Evolutionary conservation across 305 asterid genomes (phyloP).

Genomic region (Fraxinus albicans): DNA sequence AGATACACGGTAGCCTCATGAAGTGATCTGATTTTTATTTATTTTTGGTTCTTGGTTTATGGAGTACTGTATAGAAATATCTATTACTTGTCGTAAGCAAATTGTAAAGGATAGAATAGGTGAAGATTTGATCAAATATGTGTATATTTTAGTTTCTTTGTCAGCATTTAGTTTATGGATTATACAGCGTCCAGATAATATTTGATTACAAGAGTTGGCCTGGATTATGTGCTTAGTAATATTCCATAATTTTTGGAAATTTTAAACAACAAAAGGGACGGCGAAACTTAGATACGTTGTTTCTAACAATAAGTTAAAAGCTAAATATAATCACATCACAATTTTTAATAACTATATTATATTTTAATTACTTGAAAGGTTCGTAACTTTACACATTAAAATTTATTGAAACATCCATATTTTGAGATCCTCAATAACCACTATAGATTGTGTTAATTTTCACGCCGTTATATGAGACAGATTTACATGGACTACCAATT

Average conservation of each 20-base stretch:
- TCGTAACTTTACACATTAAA: too few relatives aligned
- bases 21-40: neutral
- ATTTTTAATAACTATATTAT: too few relatives aligned
- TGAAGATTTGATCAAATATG: neutral
- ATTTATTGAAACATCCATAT: too few relatives aligned
- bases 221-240: neutral
- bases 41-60: neutral
- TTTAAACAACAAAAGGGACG: neutral
- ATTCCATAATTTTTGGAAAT: neutral
- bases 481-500: too few relatives aligned
- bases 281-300: too few relatives aligned
- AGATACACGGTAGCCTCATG: neutral
- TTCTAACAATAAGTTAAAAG: too few relatives aligned
- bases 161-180: neutral
- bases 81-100: neutral
- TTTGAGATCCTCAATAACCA: too few relatives aligned
- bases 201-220: neutral
- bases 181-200: too few relatives aligned
- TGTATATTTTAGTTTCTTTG: neutral
- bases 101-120: neutral
- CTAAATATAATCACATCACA: too few relatives aligned
- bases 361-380: too few relatives aligned
- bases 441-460: too few relatives aligned
- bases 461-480: too few relatives aligned
- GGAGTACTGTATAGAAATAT: neutral